A percentile compares a stretch with the other conserved stretches of the same genome.
phyloP scores from a whole-genome alignment of 495 filamentous ascomycete species.

The Jackrogersella multiformis region DNA sequence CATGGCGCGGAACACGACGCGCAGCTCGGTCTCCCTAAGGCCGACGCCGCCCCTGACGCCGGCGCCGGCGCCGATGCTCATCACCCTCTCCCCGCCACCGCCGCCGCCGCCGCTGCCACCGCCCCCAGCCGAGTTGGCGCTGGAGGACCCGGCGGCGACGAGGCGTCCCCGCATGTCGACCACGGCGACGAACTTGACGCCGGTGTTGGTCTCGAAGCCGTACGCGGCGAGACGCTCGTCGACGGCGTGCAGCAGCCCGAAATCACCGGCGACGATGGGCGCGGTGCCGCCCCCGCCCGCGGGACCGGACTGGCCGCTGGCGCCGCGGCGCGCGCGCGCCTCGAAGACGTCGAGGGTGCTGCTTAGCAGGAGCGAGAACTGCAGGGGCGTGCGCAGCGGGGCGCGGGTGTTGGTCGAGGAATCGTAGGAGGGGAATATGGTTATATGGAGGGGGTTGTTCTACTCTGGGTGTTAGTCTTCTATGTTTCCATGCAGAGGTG shows the following conservation, averaged over 20 bases:
- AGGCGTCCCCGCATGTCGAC: slow-evolving; percentile 81
- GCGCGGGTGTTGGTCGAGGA: slow-evolving; percentile 52
- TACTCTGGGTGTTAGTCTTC: slow-evolving; percentile 46
- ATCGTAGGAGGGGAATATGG: slow-evolving; percentile 80
- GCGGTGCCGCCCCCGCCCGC: slow-evolving; percentile 1
- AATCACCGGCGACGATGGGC: slow-evolving; percentile 74
- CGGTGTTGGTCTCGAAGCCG: slow-evolving; percentile 97
- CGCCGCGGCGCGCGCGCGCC: slow-evolving; percentile 71
- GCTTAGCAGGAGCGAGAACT: slow-evolving; percentile 91
- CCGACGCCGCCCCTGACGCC: slow-evolving; percentile 34
- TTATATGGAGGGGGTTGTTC: slow-evolving; percentile 96
- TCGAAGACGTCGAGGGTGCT: slow-evolving; percentile 94
- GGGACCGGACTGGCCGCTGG: slow-evolving; percentile 54
- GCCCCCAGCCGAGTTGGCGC: slow-evolving; percentile 12
- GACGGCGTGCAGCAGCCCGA: slow-evolving; percentile 88
- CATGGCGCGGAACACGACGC: slow-evolving; percentile 84
- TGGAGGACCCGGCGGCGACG: slow-evolving; percentile 32
- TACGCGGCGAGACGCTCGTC: slow-evolving; percentile 93
- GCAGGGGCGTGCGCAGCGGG: slow-evolving; percentile 69
- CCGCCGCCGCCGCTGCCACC: slow-evolving; percentile 40
- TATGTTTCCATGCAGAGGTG: slow-evolving; percentile 13
- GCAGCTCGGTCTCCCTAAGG: slow-evolving; percentile 78
- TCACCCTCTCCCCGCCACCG: slow-evolving; percentile 1
- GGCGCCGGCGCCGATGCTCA: slow-evolving; percentile 3
- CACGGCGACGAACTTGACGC: slow-evolving; percentile 85